Percentiles rank a stretch among this genome's conserved stretches.
Evolutionary conservation across 208 protist genomes (phyloP).

Genomic region (Novymonas esmeraldas): DNA sequence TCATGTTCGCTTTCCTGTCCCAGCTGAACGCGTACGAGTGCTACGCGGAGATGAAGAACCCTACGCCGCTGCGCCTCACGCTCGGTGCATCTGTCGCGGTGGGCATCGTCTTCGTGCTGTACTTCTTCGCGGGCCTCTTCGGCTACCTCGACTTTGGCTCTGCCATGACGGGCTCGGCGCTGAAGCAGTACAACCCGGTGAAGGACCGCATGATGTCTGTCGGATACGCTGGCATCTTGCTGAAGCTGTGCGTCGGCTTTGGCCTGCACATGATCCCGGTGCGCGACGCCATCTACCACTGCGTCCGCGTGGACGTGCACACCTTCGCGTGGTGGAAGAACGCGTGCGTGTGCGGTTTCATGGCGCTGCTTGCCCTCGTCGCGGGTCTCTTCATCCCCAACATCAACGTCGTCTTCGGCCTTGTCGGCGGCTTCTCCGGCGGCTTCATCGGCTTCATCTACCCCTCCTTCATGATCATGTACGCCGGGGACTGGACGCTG

Average conservation of each 20-base stretch:
- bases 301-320: slow-evolving; percentile 39
- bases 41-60: slow-evolving; percentile 66
- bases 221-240: slow-evolving; percentile 56
- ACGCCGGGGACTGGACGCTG: slow-evolving; percentile 52
- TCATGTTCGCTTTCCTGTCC: slow-evolving; percentile 71
- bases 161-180: slow-evolving; percentile 41
- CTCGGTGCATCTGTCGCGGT: slow-evolving; percentile 40
- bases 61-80: slow-evolving; percentile 54
- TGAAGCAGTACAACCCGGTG: slow-evolving; percentile 68
- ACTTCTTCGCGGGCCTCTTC: slow-evolving; percentile 80
- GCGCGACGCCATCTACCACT: slow-evolving; percentile 68
- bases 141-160: slow-evolving; percentile 82
- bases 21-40: slow-evolving; percentile 80
- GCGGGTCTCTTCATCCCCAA: slow-evolving; percentile 72
- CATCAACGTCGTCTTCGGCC: slow-evolving; percentile 72
- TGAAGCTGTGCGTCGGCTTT: slow-evolving; percentile 79
- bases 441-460: slow-evolving; percentile 79
- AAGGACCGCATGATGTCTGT: slow-evolving; percentile 54
- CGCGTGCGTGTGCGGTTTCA: slow-evolving; percentile 33
- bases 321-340: slow-evolving; percentile 58
- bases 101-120: slow-evolving; percentile 56
- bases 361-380: slow-evolving; percentile 49
- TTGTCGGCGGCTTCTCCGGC: slow-evolving; percentile 68
- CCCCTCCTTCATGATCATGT: slow-evolving; percentile 76
- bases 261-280: slow-evolving; percentile 67